phyloP scores from a whole-genome alignment of 1,284 basidiomycete genomes.

The Marasmius oreades region DNA sequence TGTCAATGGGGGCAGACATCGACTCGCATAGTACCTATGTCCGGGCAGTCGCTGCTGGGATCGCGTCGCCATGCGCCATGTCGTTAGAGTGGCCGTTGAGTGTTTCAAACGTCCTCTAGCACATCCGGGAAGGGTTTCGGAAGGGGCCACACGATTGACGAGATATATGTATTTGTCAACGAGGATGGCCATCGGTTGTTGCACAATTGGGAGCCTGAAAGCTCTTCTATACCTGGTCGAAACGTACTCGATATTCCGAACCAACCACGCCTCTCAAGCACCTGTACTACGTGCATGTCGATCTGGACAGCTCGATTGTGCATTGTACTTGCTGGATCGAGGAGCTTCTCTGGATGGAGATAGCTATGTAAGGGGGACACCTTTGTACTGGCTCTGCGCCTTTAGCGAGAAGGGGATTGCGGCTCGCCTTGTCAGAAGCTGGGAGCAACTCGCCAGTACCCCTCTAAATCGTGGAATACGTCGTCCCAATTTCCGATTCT shows the following conservation, averaged over 20 bases:
- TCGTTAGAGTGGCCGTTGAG: background rate
- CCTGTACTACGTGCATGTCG: slow-evolving; percentile 10
- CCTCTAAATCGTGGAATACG: background rate
- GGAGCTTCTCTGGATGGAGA: slow-evolving; percentile 7
- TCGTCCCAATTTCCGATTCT: background rate
- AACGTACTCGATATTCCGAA: slow-evolving; percentile 7
- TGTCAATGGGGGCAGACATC: too few species aligned
- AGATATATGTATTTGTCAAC: slow-evolving; percentile 12
- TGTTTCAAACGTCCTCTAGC: background rate
- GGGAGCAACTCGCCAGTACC: background rate
- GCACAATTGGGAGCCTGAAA: slow-evolving; percentile 2
- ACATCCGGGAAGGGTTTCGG: slow-evolving; percentile 5
- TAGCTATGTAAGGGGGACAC: background rate
- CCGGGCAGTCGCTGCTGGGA: background rate
- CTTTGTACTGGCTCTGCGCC: slow-evolving; percentile 9
- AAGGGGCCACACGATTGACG: slow-evolving; percentile 1
- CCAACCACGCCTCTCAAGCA: slow-evolving; percentile 1
- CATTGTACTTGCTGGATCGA: slow-evolving; percentile 8
- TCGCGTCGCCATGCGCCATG: slow-evolving; percentile 6
- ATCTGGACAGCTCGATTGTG: slow-evolving; percentile 2
- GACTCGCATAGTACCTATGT: background rate
- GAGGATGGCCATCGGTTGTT: slow-evolving; percentile 8
- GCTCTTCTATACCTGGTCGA: slow-evolving; percentile 5
- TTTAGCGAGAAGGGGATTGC: slow-evolving; percentile 6
- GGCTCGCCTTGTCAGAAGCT: slow-evolving; percentile 4